phyloP scores from a whole-genome alignment of 2,329 filamentous ascomycete species.

The Teratosphaeria gauchensis region DNA sequence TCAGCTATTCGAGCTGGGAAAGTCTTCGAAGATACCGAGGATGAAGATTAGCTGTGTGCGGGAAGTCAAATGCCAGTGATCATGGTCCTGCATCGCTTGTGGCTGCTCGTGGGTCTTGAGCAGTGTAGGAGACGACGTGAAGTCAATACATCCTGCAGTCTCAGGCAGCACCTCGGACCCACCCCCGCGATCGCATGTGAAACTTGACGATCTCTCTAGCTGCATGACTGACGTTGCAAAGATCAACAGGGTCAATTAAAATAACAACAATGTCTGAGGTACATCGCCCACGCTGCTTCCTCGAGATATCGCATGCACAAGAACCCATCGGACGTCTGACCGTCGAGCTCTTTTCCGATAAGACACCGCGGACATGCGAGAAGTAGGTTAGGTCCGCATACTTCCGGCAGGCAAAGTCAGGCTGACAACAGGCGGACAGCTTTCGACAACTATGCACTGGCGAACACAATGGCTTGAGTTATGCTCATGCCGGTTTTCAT shows the following conservation, averaged over 20 bases:
- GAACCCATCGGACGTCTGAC: conserved; percentile 34
- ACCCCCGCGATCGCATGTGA: not conserved
- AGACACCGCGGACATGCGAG: conserved; percentile 37
- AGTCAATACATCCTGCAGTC: not conserved
- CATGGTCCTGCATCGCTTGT: too few relatives aligned
- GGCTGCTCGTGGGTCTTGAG: too few relatives aligned
- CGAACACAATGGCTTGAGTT: conserved; percentile 28
- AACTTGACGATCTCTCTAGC: not conserved
- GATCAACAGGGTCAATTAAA: not conserved
- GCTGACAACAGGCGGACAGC: conserved; percentile 20
- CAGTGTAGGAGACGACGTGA: too few relatives aligned
- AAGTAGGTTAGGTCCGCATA: conserved; percentile 26
- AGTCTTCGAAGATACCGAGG: too few relatives aligned
- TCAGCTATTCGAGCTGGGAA: too few relatives aligned
- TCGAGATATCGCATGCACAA: conserved; percentile 32
- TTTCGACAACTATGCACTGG: conserved; percentile 37
- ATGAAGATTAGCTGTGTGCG: too few relatives aligned
- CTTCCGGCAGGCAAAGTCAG: not conserved
- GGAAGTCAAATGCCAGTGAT: too few relatives aligned
- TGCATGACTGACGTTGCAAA: not conserved
- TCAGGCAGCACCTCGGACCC: not conserved
- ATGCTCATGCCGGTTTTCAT: conserved; percentile 30
- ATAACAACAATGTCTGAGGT: conserved; percentile 8
- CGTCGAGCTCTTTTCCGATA: conserved; percentile 38
- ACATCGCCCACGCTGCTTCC: conserved; percentile 30